phyloP scores from a whole-genome alignment of 139 green algal genomes.

The Chlorella sorokiniana region DNA sequence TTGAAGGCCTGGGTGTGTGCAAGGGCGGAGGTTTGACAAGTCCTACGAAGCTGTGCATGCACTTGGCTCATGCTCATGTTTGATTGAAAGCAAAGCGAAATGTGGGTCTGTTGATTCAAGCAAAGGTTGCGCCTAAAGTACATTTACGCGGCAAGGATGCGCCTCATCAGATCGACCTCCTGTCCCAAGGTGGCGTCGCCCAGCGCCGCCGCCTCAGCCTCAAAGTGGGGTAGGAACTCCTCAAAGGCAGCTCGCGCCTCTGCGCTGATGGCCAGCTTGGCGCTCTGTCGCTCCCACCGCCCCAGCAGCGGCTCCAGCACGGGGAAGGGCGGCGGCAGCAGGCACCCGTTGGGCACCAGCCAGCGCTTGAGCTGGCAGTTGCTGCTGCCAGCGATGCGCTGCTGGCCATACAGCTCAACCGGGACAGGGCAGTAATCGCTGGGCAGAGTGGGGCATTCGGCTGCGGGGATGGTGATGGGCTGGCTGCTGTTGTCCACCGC shows the following conservation, averaged over 20 bases:
- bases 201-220: constrained; percentile 22
- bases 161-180: constrained; percentile 34
- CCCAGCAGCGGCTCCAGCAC: constrained; percentile 17
- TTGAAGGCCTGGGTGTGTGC: too few species aligned
- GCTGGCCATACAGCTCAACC: background rate
- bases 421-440: constrained; percentile 23
- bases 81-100: background rate
- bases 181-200: constrained; percentile 12
- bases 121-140: background rate
- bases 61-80: background rate
- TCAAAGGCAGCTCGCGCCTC: background rate
- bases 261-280: background rate
- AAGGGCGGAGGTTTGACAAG: too few species aligned
- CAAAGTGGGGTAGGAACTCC: constrained; percentile 34
- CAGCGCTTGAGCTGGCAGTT: constrained; percentile 21
- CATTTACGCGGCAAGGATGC: background rate
- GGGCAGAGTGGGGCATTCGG: constrained; percentile 14
- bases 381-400: background rate
- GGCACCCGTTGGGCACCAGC: constrained; percentile 12
- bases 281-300: constrained; percentile 34
- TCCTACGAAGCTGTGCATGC: too few species aligned
- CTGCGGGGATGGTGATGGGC: background rate
- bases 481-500: constrained; percentile 4
- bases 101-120: background rate
- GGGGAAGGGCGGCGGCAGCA: constrained; percentile 22